Evolutionary conservation across 208 protist genomes (phyloP).

Genomic region (Naegleria fowleri): DNA sequence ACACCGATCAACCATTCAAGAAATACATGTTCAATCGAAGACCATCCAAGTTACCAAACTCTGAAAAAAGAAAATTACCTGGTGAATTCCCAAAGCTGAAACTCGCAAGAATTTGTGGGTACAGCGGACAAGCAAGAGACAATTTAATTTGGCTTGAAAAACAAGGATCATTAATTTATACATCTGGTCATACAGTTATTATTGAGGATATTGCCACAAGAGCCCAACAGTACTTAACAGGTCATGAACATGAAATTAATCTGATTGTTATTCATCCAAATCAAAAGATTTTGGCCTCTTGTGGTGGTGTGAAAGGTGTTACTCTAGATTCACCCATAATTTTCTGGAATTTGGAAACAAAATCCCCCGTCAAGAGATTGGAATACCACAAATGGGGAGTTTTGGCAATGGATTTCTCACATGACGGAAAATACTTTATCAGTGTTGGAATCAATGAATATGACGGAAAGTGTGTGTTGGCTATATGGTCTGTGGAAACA

Average conservation of each 20-base stretch:
- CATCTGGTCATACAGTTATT: not conserved
- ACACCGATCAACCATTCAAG: not conserved
- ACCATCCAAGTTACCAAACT: not conserved
- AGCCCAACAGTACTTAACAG: not conserved
- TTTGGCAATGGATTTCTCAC: not conserved
- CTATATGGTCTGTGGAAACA: not conserved
- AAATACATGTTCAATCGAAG: not conserved
- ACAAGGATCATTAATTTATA: not conserved
- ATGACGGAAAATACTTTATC: not conserved
- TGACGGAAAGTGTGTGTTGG: not conserved
- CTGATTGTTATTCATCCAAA: not conserved
- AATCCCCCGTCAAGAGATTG: not conserved
- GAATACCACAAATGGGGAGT: not conserved
- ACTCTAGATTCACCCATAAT: not conserved
- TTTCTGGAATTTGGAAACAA: not conserved
- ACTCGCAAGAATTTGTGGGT: not conserved
- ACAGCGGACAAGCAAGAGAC: not conserved
- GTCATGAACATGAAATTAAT: not conserved
- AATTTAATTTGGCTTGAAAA: not conserved
- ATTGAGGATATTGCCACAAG: not conserved
- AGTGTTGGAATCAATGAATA: not conserved
- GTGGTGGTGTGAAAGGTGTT: not conserved
- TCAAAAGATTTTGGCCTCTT: not conserved
- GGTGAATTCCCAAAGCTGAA: not conserved
- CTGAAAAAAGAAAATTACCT: not conserved